Percentiles rank a stretch among this genome's conserved stretches.
Conservation (phyloP, 2,329 filamentous ascomycete genomes). For the Alternaria arbusti region DNA sequence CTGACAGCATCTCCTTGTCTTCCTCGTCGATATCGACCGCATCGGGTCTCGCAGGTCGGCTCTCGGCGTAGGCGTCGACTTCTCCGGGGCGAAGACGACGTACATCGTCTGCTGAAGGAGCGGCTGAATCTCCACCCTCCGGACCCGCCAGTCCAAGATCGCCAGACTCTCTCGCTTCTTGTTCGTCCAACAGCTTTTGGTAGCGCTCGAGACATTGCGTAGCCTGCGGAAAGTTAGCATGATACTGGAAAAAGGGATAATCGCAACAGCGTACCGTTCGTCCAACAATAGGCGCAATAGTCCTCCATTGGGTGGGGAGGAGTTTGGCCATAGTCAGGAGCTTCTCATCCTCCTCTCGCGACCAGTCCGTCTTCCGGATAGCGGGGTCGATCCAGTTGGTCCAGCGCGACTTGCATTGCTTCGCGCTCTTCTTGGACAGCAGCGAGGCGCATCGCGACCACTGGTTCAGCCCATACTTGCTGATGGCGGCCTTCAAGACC, state of each 20-base stretch:
- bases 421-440: constrained; percentile 94
- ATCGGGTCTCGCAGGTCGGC: constrained; percentile 92
- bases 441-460: constrained; percentile 98
- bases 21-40: constrained; percentile 98
- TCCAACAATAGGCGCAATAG: constrained; percentile 95
- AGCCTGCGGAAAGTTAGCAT: constrained; percentile 54
- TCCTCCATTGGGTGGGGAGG: constrained; percentile 99
- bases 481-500: constrained; percentile 80
- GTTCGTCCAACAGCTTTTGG: constrained; percentile 94
- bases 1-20: constrained; percentile 99
- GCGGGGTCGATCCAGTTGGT: constrained; percentile 97
- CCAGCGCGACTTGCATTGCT: constrained; percentile 99
- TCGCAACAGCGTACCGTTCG: constrained; percentile 62
- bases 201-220: constrained; percentile 98
- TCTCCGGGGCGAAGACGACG: constrained; percentile 88
- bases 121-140: constrained; percentile 82
- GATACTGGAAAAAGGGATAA: not conserved
- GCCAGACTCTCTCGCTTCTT: constrained; percentile 83
- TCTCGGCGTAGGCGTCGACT: constrained; percentile 95
- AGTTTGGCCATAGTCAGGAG: constrained; percentile 94
- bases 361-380: constrained; percentile 99
- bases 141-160: constrained; percentile 84
- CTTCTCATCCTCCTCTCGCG: constrained; percentile 97
- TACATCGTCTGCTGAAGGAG: constrained; percentile 91
- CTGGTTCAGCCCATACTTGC: constrained; percentile 63